Base-by-base conservation (phyloP, 2,329 filamentous ascomycete genomes). In the Fusarium xylarioides region DNA sequence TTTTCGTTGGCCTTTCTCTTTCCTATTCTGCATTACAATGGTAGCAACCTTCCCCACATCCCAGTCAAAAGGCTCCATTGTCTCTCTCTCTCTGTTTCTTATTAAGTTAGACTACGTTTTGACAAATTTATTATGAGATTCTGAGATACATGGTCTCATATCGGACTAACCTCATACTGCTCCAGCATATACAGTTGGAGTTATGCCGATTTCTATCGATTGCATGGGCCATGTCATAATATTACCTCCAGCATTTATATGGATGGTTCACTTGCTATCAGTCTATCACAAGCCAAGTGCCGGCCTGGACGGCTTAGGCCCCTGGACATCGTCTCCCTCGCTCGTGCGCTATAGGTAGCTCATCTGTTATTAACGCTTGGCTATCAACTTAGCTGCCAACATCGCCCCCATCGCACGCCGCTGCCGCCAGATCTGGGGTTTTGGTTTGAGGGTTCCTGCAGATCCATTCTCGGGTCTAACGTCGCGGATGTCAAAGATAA, bases 381-480 rank as follows among this genome's bases (percentile, higher is more conserved):
- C 35, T 53, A 42, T 55, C 32, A 16, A 55, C 34, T 66, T 66
- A 16, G 37, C 66, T 70, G 55, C 60, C 58, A 72, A 72, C 68
- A 37, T 61, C 30, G 34, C 44, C 52, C 53, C 62, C 52, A 56
- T 63, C 46, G 52, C n/a, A 58, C 66, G 52, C 67, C 56, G 71
- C 57, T 59, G 68, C 64, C 68, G 63, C 59, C 62, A 75, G 74
- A 77, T 77, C 75, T 77, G 71, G 70, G 69, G 69, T 72, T 72
- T 73, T 61, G 65, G 49, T 47, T 53, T 42, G 70, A 73, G 71
- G 71, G 75, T 77, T 77, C 75, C 74, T 77, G 75, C 75, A 77
- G 73, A 76, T 71, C 64, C 59, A 50, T 40, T 38, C 52, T 73
- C 66, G 67, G 73, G 70, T 75, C 70, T 65, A 75, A 66, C 70